Percentiles rank a stretch among this genome's conserved stretches.
phyloP scores from a whole-genome alignment of 148 eudicot species.

The Diospyros kaki region DNA sequence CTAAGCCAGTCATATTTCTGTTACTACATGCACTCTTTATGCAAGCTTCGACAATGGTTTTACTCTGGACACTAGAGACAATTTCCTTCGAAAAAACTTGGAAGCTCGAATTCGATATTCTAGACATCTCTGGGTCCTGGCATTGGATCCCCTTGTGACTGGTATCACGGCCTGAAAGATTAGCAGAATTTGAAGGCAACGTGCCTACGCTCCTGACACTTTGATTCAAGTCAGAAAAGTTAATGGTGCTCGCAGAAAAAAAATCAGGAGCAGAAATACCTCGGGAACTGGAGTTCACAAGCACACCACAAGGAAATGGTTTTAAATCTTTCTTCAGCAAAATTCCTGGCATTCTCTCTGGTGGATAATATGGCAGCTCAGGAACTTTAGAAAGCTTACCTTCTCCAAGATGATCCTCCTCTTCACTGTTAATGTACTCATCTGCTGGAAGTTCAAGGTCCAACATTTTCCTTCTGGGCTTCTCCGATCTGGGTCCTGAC shows the following conservation, averaged over 20 bases:
- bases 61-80: not conserved
- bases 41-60: not conserved
- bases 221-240: conserved; percentile 24
- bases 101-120: not conserved
- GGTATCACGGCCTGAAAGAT: not conserved
- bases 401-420: conserved; percentile 19
- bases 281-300: conserved; percentile 1
- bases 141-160: not conserved
- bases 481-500: conserved; percentile 20
- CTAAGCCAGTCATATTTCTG: too few species aligned
- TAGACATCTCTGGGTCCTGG: not conserved
- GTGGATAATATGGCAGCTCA: conserved; percentile 11
- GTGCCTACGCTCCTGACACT: not conserved
- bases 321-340: conserved; percentile 7
- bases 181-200: not conserved
- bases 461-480: conserved; percentile 26
- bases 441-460: conserved; percentile 44
- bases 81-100: not conserved
- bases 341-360: conserved; percentile 8
- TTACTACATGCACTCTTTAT: too few species aligned
- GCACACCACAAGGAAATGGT: conserved; percentile 6
- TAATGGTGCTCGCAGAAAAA: conserved; percentile 8
- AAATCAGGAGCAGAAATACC: not conserved
- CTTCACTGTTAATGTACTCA: conserved; percentile 30
- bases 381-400: conserved; percentile 4